A percentile compares a stretch with the other conserved stretches of the same genome.
Conservation (phyloP, 352 stramenopile species). For the Phytopythium aichiense region DNA sequence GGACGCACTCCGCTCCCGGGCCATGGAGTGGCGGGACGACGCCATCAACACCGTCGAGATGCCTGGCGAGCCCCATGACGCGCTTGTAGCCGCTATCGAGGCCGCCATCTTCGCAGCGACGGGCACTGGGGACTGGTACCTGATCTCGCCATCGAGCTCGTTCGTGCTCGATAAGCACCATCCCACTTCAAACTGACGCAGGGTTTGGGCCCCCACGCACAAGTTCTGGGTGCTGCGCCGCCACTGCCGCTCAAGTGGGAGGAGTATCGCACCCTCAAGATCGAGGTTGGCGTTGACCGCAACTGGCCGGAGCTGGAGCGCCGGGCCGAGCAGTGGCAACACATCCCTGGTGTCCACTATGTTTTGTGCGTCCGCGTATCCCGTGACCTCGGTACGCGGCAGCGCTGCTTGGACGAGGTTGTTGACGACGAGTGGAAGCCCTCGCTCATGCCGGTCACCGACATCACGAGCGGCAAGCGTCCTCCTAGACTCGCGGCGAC, state of each 20-base stretch:
- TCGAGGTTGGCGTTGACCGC: conserved; percentile 17
- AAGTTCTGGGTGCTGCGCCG: background rate
- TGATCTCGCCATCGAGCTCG: background rate
- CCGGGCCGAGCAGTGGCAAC: conserved; percentile 15
- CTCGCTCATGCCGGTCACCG: conserved; percentile 3
- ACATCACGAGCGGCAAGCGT: background rate
- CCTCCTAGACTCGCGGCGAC: conserved; percentile 9
- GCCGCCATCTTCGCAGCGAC: conserved; percentile 3
- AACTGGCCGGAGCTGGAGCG: conserved; percentile 12
- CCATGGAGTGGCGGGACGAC: conserved; percentile 2
- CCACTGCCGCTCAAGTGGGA: conserved; percentile 5
- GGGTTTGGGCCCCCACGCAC: background rate
- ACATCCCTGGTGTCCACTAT: conserved; percentile 17
- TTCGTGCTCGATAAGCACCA: background rate
- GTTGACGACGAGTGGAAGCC: conserved; percentile 1
- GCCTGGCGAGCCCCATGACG: background rate
- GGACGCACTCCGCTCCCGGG: background rate
- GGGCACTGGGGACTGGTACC: background rate
- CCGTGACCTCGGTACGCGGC: conserved; percentile 3
- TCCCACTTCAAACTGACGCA: background rate
- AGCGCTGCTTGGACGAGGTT: conserved; percentile 12
- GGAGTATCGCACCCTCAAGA: conserved; percentile 23
- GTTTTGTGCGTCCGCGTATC: conserved; percentile 15
- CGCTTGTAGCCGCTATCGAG: background rate
- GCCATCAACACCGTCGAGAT: background rate